Conservation (phyloP, 257 asterid species). For the Nemophila menziesii region DNA sequence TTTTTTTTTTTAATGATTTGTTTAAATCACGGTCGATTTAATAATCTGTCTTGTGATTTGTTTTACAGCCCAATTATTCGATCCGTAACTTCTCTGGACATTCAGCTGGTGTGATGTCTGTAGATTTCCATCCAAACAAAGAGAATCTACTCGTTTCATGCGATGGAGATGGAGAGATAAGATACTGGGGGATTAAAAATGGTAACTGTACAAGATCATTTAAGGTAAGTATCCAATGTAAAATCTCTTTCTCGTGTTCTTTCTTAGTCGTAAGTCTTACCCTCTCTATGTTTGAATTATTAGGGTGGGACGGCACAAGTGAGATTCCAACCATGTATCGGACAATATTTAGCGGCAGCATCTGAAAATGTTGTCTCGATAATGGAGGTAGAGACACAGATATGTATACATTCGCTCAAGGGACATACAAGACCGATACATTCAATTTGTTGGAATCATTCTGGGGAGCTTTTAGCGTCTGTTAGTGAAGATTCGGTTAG, state of each 20-base stretch:
- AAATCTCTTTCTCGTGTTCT: not conserved
- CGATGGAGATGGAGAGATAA: slow-evolving; percentile 85
- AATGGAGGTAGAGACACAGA: slow-evolving; percentile 67
- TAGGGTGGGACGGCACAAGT: slow-evolving; percentile 88
- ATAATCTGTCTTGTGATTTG: not conserved
- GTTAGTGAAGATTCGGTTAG: slow-evolving; percentile 83
- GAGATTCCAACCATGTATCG: slow-evolving; percentile 88
- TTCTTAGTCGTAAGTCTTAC: not conserved
- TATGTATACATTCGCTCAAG: slow-evolving; percentile 64
- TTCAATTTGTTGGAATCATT: slow-evolving; percentile 80
- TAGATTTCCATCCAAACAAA: slow-evolving; percentile 92
- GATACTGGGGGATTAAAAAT: slow-evolving; percentile 77
- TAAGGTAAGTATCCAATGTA: slow-evolving; percentile 43
- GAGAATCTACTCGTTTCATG: slow-evolving; percentile 92
- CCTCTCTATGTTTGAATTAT: slow-evolving; percentile 17
- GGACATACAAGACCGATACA: slow-evolving; percentile 68
- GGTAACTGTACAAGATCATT: slow-evolving; percentile 65
- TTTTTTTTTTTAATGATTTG: not conserved
- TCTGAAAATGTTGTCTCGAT: slow-evolving; percentile 83
- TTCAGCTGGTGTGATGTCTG: slow-evolving; percentile 74
- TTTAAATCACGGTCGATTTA: not conserved
- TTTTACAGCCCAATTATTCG: slow-evolving; percentile 66
- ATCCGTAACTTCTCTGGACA: slow-evolving; percentile 86
- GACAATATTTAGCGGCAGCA: slow-evolving; percentile 91
- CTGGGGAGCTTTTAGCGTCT: slow-evolving; percentile 84